phyloP scores from a whole-genome alignment of 1,284 basidiomycete genomes.

The Austroboletus novae-zelandiae region DNA sequence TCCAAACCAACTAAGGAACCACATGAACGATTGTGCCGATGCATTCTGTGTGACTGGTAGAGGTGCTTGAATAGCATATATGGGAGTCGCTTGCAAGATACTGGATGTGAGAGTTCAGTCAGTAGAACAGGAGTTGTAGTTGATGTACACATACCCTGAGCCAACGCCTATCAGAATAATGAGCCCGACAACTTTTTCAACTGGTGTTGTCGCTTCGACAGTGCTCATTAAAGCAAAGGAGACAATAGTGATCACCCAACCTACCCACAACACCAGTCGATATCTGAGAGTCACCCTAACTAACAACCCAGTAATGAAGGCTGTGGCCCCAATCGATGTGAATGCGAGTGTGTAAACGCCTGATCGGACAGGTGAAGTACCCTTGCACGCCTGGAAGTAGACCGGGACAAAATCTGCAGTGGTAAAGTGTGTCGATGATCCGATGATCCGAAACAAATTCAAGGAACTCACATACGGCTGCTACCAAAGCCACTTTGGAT shows the following conservation, averaged over 20 bases:
- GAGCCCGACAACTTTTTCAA: conserved; percentile 1
- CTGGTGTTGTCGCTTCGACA: neutral
- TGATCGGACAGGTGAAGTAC: conserved; percentile 2
- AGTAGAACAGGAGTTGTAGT: neutral
- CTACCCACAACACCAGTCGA: conserved; percentile 8
- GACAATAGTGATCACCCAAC: conserved; percentile 1
- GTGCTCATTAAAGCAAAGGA: conserved; percentile 7
- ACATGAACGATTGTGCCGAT: conserved; percentile 31
- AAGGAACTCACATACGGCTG: conserved; percentile 5
- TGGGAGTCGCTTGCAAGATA: neutral
- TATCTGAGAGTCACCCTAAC: conserved; percentile 3
- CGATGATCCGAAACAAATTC: neutral
- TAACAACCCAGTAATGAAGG: conserved; percentile 3
- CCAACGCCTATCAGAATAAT: conserved; percentile 3
- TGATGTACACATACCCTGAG: conserved; percentile 4
- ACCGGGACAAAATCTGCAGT: conserved; percentile 10
- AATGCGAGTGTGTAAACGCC: conserved; percentile 9
- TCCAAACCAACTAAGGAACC: conserved; percentile 32
- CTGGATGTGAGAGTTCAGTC: neutral
- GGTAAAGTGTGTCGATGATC: neutral
- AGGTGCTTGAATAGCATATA: conserved; percentile 35
- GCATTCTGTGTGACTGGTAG: conserved; percentile 32
- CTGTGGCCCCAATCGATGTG: neutral
- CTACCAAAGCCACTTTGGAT: neutral
- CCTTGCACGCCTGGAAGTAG: conserved; percentile 5